phyloP scores from a whole-genome alignment of 306 rosid species.

The Inga leiocalycina region DNA sequence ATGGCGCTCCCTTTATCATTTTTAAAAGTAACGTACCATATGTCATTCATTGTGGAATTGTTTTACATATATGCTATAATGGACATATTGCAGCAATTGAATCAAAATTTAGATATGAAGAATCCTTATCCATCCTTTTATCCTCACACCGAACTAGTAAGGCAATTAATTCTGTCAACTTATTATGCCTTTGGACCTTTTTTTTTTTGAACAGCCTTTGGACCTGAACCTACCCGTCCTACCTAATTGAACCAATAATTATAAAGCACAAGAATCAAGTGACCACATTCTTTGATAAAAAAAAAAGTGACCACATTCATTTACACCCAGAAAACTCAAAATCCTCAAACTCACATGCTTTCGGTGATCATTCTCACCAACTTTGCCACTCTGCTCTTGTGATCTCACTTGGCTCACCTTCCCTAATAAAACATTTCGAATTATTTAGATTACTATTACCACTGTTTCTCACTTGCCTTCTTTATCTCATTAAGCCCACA shows the following conservation, averaged over 20 bases:
- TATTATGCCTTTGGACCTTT: neutral
- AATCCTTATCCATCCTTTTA: neutral
- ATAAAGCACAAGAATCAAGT: conserved; percentile 21
- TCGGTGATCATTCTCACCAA: conserved; percentile 29
- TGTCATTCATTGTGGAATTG: neutral
- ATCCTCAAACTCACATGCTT: conserved; percentile 43
- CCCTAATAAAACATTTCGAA: neutral
- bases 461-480: conserved; percentile 23
- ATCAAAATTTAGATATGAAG: neutral
- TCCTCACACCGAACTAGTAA: neutral
- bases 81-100: neutral
- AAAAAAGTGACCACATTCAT: conserved; percentile 26
- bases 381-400: conserved; percentile 18
- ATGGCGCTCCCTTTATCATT: too few species aligned
- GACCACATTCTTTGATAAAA: conserved; percentile 26
- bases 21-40: too few species aligned
- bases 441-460: conserved; percentile 5
- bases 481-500: conserved; percentile 35
- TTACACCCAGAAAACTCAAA: conserved; percentile 17
- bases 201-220: too few species aligned
- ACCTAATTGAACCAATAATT: neutral
- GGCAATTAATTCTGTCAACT: neutral
- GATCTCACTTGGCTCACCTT: neutral
- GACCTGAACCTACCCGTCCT: neutral
- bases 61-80: neutral